Base-by-base conservation (phyloP, 140 eudicot species). In the Bidens hawaiensis region DNA sequence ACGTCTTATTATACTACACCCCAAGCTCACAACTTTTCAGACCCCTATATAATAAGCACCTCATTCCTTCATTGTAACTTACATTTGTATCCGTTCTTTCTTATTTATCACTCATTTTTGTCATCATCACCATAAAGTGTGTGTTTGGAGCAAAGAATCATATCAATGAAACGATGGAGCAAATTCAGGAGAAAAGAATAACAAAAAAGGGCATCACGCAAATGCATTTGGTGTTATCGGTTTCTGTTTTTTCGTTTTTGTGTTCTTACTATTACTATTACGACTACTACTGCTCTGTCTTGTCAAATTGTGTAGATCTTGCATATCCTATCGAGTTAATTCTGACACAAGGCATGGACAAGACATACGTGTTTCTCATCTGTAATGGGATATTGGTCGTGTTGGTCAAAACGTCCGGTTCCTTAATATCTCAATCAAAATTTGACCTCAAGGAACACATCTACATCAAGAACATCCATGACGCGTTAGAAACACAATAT, bases 321-420 rank as follows among this genome's bases (percentile, higher is more conserved):
- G 30, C 63, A 28, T 65, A 34, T 13, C 48, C 74, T n/a, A 62
- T 57, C 11, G 17, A 22, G 66, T 67, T 76, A 10, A 19, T 79
- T 16, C 34, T 68, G 13, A 54, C 69, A 62, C 72, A 62, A 47
- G 65, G 72, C 23, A 25, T 70, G 27, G 78, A 75, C 76, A 84
- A 88, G 55, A 84, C 72, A 22, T 79, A 64, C 19, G 47, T 80
- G 14, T 88, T 88, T 50, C 78, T 88, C 50, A 68, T 84, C 12
- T 88, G 84, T 73, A 88, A 84, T 62, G 89, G 87, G 30, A 85
- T 88, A 62, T 31, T 88, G 56, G 76, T 82, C 15, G 58, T 88
- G 70, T 54, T 88, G 9, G 83, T 87, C 3, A 82, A 82, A 60
- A 76, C 84, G 6, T 82, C 96, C 1, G 74, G 87, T 38, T 68